Base-by-base conservation (phyloP, 139 green algal genomes). In the Bryopsis sp. region DNA sequence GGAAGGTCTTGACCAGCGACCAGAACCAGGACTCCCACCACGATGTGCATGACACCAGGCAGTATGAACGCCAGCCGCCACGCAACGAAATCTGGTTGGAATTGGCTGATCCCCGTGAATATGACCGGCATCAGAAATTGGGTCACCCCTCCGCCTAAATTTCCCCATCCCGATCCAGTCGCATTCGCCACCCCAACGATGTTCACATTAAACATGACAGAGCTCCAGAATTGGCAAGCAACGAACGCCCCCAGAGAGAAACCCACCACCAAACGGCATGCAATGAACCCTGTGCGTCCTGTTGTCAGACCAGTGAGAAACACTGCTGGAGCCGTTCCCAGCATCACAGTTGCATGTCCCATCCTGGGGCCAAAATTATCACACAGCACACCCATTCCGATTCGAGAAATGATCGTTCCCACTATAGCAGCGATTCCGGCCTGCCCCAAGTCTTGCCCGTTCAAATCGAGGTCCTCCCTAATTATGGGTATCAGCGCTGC, bases 61-160 rank as follows among this genome's bases (percentile, higher is more conserved):
- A 97, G 68, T 62, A 97, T 93, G 81, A 97, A 97, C 1, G 88
- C 78, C 64, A 77, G 85, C 61, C 93, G 81, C 91, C 91, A 97
- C 35, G 91, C 87, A 28, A 78, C 65, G 68, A 92, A 89, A 32
- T 31, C 32, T 39, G 39, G 32, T 35, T 28, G 26, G 15, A 46
- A 6, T 22, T 7, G 8, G 6, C 4, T 39, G 58, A 15, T 26
- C 7, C 39, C 84, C 22, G 63, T 19, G 33, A 50, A 71, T 54
- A 96, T 70, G 68, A 92, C 70, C 2, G 91, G 90, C 89, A 95
- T 95, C 7, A 95, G 47, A 57, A 97, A 74, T 70, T 96, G 84
- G 0, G 88, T 89, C 2, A 88, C 69, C 38, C 91, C 91, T 24
- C 79, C 85, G 54, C 85, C 85, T 26, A 87, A 74, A 80, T 96